Evolutionary conservation across 1,284 basidiomycete species (phyloP), one percentile per base, ranked within the genome.

Genomic region (Sporisorium scitamineum): DNA sequence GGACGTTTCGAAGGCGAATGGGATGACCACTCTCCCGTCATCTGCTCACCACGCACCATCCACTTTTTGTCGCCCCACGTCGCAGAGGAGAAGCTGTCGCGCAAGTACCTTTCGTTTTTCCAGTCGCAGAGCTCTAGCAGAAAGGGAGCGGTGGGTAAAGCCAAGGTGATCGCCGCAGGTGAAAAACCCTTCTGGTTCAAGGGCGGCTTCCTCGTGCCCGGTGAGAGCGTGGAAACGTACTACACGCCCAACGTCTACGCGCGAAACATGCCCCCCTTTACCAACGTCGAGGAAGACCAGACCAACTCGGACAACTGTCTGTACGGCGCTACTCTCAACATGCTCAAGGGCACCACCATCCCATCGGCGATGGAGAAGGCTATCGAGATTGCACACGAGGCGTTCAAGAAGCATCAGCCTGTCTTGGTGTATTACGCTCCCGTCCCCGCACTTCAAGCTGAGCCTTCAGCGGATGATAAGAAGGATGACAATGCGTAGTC

Each of bases 101-200:
- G 47, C 47, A 56, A 65, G 24, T 60, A 56, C 61, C 61, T 68
- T 20, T 57, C 56, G 41, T 50, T 62, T 50, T 73, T 73, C 39
- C 58, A 65, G 13, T 50, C 44, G 22, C 45, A 54, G 18, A 34
- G 14, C 27, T 29, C 47, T 1, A 31, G 16, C 24, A 22, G 24
- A 14, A 56, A 42, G 27, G 58, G 52, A 16, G 29, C 48, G 3
- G 26, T 50, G 27, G 51, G 44, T 27, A 61, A 55, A 20, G 52
- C 29, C 13, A 61, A 60, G 42, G 48, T 61, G 6, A 70, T 53
- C 26, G 68, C 61, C 3, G 61, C 44, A 0, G 68, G 68, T 4
- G 68, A 70, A 20, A 65, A 64, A 29, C 71, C 71, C 3, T 69
- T 74, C 62, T 74, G 71, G 71, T 74, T 74, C 62, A 58, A 74